Conservation (phyloP, 1,284 basidiomycete genomes). For the Fistulinella staudtii region DNA sequence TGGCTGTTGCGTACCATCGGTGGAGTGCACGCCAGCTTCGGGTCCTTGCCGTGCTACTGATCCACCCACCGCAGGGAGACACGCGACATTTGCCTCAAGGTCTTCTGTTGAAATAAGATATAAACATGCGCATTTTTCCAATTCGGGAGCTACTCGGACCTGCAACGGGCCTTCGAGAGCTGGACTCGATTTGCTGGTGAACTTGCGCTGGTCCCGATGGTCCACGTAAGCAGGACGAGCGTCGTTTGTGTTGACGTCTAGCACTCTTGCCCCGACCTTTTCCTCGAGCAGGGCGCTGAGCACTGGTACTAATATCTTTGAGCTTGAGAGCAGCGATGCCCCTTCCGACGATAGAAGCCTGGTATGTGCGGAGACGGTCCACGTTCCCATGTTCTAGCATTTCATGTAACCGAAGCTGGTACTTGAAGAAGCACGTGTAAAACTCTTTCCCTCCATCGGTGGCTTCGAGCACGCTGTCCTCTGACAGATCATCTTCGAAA, state of each 20-base stretch:
- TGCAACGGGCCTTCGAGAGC: constrained; percentile 1
- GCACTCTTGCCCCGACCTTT: not conserved
- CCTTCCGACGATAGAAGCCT: not conserved
- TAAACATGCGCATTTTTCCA: not conserved
- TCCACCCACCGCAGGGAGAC: not conserved
- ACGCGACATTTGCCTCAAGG: not conserved
- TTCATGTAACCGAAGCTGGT: constrained; percentile 10
- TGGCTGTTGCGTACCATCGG: not conserved
- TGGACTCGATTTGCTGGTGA: not conserved
- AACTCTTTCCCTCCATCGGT: constrained; percentile 13
- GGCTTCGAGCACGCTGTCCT: constrained; percentile 7
- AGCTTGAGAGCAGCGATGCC: constrained; percentile 11
- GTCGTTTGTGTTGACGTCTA: not conserved
- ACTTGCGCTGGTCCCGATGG: not conserved
- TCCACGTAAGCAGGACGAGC: not conserved
- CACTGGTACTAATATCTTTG: not conserved
- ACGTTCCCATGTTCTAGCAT: not conserved
- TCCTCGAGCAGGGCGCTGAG: not conserved
- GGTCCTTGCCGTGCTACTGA: not conserved
- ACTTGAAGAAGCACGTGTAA: constrained; percentile 21
- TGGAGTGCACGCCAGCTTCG: not conserved
- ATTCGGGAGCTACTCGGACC: constrained; percentile 7
- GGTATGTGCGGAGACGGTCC: not conserved
- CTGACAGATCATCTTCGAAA: not conserved
- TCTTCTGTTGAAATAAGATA: constrained; percentile 3